Base-by-base conservation (phyloP, 345 rosid genomes). In the Pugionium dolabratum region DNA sequence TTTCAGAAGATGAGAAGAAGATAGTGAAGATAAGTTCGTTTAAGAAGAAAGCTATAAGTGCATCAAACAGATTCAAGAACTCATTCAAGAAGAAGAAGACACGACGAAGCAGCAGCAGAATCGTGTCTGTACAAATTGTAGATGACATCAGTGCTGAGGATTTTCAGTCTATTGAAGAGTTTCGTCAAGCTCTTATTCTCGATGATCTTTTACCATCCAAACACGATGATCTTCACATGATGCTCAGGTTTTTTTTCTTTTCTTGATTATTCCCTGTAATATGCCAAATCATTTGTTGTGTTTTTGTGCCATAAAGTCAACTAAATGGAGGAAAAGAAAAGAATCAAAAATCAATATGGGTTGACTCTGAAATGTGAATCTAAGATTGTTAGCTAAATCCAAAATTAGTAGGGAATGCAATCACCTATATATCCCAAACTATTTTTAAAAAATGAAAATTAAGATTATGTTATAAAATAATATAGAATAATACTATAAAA, bases 201-300 rank as follows among this genome's bases (percentile, higher is more conserved):
- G 89, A 85, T 2, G 88, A 84, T 46, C 79, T 90, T 25, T 68
- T 94, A 25, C 89, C 97, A 6, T 43, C 81, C 7, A 82, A 72
- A 67, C 96, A 88, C 7, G 99, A 94, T 57, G 96, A 88, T 72
- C 84, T 66, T 54, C 89, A 84, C 76, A 78, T 77, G 90, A 79
- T 94, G 95, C 90, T 90, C 52, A 84, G 99, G 99, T 74, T 61
- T n/a, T 18, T 27, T 4, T 47, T 3, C 2, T 32, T 4, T 6
- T 2, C 2, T 52, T 34, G 0, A 2, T 9, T 4, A 49, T 8
- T 28, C 8, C 6, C 18, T 18, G 18, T 4, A 3, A 34, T n/a
- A 33, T 32, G 37, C 47, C 31, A 52, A 42, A 28, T 43, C 26
- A 59, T 51, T 7, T 34, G 31, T 4, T 42, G 31, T 25, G 41